Base-by-base conservation (phyloP, 345 rosid genomes). In the Gossypium ekmanianum region DNA sequence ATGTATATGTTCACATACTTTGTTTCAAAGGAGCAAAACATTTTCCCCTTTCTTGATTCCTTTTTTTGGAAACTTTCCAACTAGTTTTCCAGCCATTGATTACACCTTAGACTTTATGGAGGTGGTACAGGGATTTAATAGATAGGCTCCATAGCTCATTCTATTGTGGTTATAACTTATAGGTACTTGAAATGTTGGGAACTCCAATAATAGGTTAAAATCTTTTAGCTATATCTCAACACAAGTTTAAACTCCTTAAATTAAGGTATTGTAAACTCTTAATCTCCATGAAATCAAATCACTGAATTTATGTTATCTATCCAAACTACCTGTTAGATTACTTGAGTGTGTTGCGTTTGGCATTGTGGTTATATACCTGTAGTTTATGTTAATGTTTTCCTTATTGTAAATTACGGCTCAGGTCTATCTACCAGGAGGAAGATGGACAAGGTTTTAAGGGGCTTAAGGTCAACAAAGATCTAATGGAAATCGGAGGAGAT, bases 361-460 rank as follows among this genome's bases (percentile, higher is more conserved):
- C 7, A 20, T 3, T 58, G 16, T 58, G 63, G 8, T 11, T 22
- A 50, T 50, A 12, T 12, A 24, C 0, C 11, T 12, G 1, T 75
- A 3, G 7, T 43, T 55, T 39, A 20, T 13, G 45, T 57, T 45
- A 27, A n/a, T 61, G 14, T 13, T 50, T 39, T 51, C 22, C n/a
- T 11, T 9, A 9, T 13, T 18, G 9, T 70, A 9, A 48, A 26
- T 48, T 50, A 2, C 27, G 11, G 17, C 3, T 47, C 72, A 94
- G 97, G 89, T 85, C 92, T 76, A 71, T 94, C 48, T 92, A 91
- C 82, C 97, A 91, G 41, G 97, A 91, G 78, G 98, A 94, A 85
- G 98, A 94, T 81, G 91, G 79, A 47, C 86, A 92, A 73, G 87
- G 90, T 13, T 78, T 82, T 78, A 94, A 84, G 77, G 98, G 98